These are phyloP conservation scores for Botrytis porri DNA, from an alignment of 2,329 filamentous ascomycete genomes.

Conservation along the genomic window DNA sequence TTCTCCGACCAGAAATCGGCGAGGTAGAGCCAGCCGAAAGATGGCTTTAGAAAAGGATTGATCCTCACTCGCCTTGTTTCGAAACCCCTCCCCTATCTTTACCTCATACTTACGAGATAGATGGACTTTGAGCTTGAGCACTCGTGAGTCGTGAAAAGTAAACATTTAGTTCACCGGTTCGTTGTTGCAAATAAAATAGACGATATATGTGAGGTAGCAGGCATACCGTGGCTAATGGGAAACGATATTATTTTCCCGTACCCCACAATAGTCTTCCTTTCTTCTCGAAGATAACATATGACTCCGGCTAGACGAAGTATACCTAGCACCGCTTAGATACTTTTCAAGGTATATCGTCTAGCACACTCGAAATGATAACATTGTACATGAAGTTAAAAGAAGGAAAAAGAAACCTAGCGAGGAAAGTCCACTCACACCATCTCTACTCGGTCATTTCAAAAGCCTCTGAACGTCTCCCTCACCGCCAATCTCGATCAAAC, in stretches of 20 bases:
- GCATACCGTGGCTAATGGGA: background rate
- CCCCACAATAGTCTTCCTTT: conserved; percentile 5
- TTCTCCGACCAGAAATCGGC: background rate
- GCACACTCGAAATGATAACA: conserved; percentile 1
- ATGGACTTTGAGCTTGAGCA: background rate
- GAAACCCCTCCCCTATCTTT: background rate
- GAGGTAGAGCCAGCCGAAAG: background rate
- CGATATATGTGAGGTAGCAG: conserved; percentile 9
- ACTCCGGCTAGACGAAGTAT: background rate
- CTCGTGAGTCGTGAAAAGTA: background rate
- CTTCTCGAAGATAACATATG: conserved; percentile 3
- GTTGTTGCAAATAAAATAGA: background rate
- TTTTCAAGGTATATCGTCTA: background rate
- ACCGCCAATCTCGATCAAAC: conserved; percentile 19
- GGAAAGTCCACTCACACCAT: background rate
- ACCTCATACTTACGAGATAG: conserved; percentile 15
- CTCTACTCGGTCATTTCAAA: conserved; percentile 5
- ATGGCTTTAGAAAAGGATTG: background rate
- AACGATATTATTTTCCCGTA: background rate
- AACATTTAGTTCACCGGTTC: background rate
- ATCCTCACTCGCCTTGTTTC: background rate
- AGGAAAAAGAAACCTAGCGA: background rate
- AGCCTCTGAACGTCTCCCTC: conserved; percentile 11
- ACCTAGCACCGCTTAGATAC: background rate
- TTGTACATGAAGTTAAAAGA: conserved; percentile 4